Base-by-base conservation (phyloP, 1,284 basidiomycete genomes). In the Fistulinella cinereoalba region DNA sequence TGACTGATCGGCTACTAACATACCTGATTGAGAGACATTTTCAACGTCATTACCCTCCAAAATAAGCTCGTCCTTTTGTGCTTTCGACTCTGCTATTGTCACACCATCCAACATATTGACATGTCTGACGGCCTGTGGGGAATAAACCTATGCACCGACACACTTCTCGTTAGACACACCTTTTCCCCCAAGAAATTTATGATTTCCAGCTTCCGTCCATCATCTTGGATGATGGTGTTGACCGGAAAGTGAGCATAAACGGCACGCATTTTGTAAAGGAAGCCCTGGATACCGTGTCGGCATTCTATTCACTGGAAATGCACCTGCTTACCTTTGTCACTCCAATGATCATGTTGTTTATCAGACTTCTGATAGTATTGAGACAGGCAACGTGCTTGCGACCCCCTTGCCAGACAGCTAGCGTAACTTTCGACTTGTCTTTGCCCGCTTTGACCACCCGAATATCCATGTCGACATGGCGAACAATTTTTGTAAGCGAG, bases 161-260 rank as follows among this genome's bases (percentile, higher is more conserved):
- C n/a, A 24, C 18, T 31, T 16, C 21, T 41, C 7, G 25, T 11
- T 31, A 23, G 21, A 52, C 71, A 19, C 47, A 88, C 88, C 83
- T 96, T 94, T 80, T 93, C 90, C 60, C 95, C 92, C 69, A 97
- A 79, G 80, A 98, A 99, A 79, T 99, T 99, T 65, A 97, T 88
- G 76, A 99, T 99, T 74, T 99, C 96, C 51, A 97, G 72, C 44
- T 85, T 76, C 46, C 69, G 68, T 49, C 92, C 92, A 60, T 75
- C 75, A 37, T 89, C 86, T 70, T 89, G 85, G 67, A 98, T 93
- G 72, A 99, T 98, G 70, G 92, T 88, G 81, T 99, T 99, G 81
- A 99, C 97, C 57, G 97, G 97, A 82, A 99, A 99, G 82, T 99
- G 97, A 65, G 97, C 97, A 70, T 99, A 99, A 50, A 99, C 97